Evolutionary conservation across 192 early-diverging fungal genomes (phyloP).

Genomic region (Dimargaris cristalligena): DNA sequence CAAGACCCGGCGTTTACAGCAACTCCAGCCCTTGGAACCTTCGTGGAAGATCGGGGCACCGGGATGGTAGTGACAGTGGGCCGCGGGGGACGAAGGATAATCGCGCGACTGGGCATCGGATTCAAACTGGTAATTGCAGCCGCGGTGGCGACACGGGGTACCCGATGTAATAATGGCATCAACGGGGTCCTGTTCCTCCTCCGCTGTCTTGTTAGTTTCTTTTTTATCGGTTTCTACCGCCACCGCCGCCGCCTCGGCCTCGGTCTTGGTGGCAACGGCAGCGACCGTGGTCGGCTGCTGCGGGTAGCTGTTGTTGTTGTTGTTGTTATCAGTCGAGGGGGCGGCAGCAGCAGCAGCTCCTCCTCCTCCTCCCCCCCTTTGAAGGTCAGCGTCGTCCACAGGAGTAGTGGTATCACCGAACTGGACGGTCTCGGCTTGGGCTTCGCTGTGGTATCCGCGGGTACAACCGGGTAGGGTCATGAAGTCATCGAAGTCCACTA

Average conservation of each 20-base stretch:
- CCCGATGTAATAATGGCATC: conserved; percentile 51
- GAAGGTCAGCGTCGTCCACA: too few species aligned
- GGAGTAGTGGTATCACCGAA: too few species aligned
- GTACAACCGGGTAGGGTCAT: conserved; percentile 77
- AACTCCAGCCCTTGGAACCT: conserved; percentile 94
- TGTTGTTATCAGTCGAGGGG: conserved; percentile 25
- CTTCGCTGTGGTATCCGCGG: conserved; percentile 48
- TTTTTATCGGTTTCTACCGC: conserved; percentile 17
- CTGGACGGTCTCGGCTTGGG: conserved; percentile 9
- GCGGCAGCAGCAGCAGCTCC: too few species aligned
- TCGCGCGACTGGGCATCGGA: conserved; percentile 37
- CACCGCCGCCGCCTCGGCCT: conserved; percentile 15
- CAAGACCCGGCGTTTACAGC: conserved; percentile 84
- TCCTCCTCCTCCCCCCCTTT: too few species aligned
- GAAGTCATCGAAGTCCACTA: conserved; percentile 85
- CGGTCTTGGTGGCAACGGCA: conserved; percentile 8
- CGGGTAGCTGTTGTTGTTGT: conserved; percentile 22
- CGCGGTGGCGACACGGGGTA: conserved; percentile 66
- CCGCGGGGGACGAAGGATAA: conserved; percentile 18
- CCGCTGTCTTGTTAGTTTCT: conserved; percentile 29
- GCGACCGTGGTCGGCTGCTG: conserved; percentile 13
- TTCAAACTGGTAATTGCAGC: conserved; percentile 52
- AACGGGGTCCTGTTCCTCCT: conserved; percentile 58
- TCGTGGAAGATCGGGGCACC: conserved; percentile 92
- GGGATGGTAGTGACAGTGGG: conserved; percentile 70